phyloP scores from a whole-genome alignment of 1,139 yeast species.

The Geotrichum cucujoidarum region DNA sequence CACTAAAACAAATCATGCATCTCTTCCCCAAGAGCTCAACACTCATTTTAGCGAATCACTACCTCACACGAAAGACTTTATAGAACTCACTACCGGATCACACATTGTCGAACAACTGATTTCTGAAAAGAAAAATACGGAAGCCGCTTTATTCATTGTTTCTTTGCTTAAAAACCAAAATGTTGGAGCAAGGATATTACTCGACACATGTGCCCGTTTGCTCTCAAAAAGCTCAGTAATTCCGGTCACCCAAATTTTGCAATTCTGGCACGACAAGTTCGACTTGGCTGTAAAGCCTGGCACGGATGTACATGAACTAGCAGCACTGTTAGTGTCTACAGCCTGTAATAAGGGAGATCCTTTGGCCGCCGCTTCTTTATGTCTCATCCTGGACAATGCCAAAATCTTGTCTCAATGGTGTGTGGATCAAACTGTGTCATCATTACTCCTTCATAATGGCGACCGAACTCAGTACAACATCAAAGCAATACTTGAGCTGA shows the following conservation, averaged over 20 bases:
- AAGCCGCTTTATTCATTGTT: slow-evolving; percentile 11
- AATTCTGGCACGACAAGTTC: slow-evolving; percentile 5
- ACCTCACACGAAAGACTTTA: not conserved
- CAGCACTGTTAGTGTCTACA: slow-evolving; percentile 1
- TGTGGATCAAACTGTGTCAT: slow-evolving; percentile 17
- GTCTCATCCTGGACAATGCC: slow-evolving; percentile 19
- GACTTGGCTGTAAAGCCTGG: not conserved
- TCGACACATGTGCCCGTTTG: slow-evolving; percentile 8
- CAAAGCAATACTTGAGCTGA: slow-evolving; percentile 21
- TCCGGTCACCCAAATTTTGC: slow-evolving; percentile 1
- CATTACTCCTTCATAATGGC: slow-evolving; percentile 23
- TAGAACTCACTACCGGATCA: not conserved
- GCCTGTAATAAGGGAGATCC: slow-evolving; percentile 19
- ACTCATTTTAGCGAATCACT: not conserved
- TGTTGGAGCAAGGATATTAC: slow-evolving; percentile 1
- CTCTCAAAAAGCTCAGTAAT: slow-evolving; percentile 1
- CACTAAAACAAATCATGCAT: not conserved
- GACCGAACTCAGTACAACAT: slow-evolving; percentile 18
- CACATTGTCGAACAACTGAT: not conserved
- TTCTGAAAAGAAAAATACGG: slow-evolving; percentile 1
- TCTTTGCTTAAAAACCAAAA: slow-evolving; percentile 3
- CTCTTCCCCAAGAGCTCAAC: slow-evolving; percentile 1
- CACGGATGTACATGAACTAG: not conserved
- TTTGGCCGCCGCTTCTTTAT: slow-evolving; percentile 24
- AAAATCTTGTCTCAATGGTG: slow-evolving; percentile 12